Conservation (phyloP, 2,329 filamentous ascomycete species). For the Colletotrichum cuscutae region DNA sequence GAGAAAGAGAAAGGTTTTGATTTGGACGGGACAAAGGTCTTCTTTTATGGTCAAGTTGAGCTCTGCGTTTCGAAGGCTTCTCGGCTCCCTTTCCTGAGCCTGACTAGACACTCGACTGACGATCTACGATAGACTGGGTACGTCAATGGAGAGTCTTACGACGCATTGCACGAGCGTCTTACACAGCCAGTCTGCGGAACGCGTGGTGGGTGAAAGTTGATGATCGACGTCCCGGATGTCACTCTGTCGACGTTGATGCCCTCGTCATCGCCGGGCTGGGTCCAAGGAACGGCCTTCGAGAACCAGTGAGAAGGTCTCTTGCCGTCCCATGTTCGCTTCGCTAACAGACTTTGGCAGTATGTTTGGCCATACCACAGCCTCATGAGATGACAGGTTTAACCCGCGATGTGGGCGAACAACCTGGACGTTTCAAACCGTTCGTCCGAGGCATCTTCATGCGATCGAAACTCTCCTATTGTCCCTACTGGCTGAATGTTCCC, state of each 20-base stretch:
- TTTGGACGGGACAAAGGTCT: neutral
- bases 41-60: neutral
- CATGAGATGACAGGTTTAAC: neutral
- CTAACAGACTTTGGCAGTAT: neutral
- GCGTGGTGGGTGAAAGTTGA: neutral
- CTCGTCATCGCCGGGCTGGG: neutral
- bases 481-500: neutral
- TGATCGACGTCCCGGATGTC: constrained; percentile 4
- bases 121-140: neutral
- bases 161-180: neutral
- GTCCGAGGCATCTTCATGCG: constrained; percentile 4
- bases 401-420: constrained; percentile 16
- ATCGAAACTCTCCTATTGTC: neutral
- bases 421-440: constrained; percentile 4
- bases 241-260: neutral
- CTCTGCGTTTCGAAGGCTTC: neutral
- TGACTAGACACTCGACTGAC: neutral
- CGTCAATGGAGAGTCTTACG: neutral
- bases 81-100: neutral
- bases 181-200: neutral
- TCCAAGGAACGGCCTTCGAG: neutral
- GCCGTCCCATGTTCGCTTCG: neutral
- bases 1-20: neutral
- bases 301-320: neutral
- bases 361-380: neutral